phyloP scores from a whole-genome alignment of 164 flowering plant species.

The Saururus chinensis region DNA sequence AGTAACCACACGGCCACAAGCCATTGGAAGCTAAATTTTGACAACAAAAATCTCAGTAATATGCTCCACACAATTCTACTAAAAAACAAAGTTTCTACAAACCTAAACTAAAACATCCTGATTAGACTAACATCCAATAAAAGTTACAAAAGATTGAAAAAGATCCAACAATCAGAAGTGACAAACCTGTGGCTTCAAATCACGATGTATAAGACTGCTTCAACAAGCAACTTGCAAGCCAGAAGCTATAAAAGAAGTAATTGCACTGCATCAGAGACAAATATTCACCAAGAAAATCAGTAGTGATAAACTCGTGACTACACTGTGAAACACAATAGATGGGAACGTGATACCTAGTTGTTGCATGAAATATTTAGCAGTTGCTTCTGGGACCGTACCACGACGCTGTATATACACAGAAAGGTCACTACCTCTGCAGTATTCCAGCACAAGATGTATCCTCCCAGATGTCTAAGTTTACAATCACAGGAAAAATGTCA shows the following conservation, averaged over 20 bases:
- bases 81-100: too few relatives aligned
- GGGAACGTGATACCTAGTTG: constrained; percentile 56
- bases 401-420: constrained; percentile 67
- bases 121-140: constrained; percentile 9
- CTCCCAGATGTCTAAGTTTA: constrained; percentile 59
- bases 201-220: constrained; percentile 85
- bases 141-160: constrained; percentile 9
- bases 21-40: too few relatives aligned
- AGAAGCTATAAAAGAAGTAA: constrained; percentile 42
- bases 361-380: constrained; percentile 87
- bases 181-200: constrained; percentile 89
- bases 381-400: constrained; percentile 72
- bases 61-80: too few relatives aligned
- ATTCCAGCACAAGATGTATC: constrained; percentile 83
- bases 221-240: constrained; percentile 81
- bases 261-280: not conserved
- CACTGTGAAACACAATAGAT: not conserved
- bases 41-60: too few relatives aligned
- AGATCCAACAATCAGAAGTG: not conserved
- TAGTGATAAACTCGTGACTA: not conserved
- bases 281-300: too few relatives aligned
- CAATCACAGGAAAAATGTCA: too few relatives aligned
- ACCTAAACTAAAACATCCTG: too few relatives aligned
- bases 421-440: constrained; percentile 95
- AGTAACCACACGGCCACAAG: too few relatives aligned